Base-by-base conservation (phyloP, 176 grass and related monocot species). In the Thinopyrum elongatum region DNA sequence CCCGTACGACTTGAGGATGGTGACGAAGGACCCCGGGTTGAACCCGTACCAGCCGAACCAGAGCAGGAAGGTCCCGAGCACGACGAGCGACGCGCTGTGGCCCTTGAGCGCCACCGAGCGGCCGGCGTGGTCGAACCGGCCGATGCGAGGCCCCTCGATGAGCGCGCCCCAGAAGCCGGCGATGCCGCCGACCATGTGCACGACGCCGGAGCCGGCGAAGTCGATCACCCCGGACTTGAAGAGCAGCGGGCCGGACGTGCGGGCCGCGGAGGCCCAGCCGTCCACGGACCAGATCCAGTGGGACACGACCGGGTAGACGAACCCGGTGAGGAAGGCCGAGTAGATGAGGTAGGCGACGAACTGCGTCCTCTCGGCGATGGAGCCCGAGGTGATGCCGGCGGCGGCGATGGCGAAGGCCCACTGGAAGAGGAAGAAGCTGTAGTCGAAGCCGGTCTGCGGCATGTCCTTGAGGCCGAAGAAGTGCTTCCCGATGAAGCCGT, bases 341-440 rank as follows among this genome's bases (percentile, higher is more conserved):
- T 98, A 98, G 60, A 98, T 94, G 65, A 98, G 91, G 34, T 98
- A 95, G 17, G 95, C 91, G 2, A 95, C 93, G 86, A 98, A 98
- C 89, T 98, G 93, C 34, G 95, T 98, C 33, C 95, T 27, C 91
- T 98, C 93, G 34, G 95, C 91, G 74, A 98, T 98, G 62, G 95
- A 98, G 0, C 95, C 93, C 3, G 95, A 98, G 29, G 95, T 98
- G 89, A 98, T 98, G 6, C 95, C 93, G n/a, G 95, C 95, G 59
- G 95, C 95, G 13, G 95, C 95, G 65, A 98, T 98, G 83, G 95
- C 95, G 86, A 98, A 98, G 84, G 95, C 95, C 95, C 95, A 98
- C 91, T 98, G 95, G 82, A 87, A 98, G 34, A 98, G 95, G 88
- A 98, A 98, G 86, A 74, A 90, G 23, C 74, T 58, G 83, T 98